phyloP scores from a whole-genome alignment of 2,329 filamentous ascomycete species.

The Diplocarpon rosae region DNA sequence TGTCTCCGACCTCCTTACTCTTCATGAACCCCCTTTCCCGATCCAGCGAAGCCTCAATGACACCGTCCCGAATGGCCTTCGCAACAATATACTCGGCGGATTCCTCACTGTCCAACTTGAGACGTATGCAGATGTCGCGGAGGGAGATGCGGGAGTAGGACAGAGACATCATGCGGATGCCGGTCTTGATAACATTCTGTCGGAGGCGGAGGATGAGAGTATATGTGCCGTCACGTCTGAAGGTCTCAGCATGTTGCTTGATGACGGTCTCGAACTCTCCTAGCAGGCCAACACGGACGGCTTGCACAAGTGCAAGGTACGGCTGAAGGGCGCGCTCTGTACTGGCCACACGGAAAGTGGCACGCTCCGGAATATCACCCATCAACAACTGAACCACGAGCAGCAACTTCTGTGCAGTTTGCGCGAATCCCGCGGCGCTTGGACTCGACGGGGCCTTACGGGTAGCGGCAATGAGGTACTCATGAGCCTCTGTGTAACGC shows the following conservation, averaged over 20 bases:
- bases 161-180: constrained; percentile 97
- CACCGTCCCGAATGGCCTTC: constrained; percentile 94
- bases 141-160: constrained; percentile 96
- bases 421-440: constrained; percentile 87
- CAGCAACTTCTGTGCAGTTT: constrained; percentile 91
- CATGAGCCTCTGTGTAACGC: constrained; percentile 92
- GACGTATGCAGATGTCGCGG: constrained; percentile 90
- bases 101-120: constrained; percentile 90
- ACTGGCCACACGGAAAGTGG: constrained; percentile 80
- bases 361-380: constrained; percentile 95
- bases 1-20: constrained; percentile 91
- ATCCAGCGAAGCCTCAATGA: constrained; percentile 90
- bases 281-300: constrained; percentile 90
- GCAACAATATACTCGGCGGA: constrained; percentile 98
- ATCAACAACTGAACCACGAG: constrained; percentile 94
- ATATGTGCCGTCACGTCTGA: constrained; percentile 91
- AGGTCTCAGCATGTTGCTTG: constrained; percentile 67
- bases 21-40: constrained; percentile 96
- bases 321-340: constrained; percentile 83
- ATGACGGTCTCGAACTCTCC: constrained; percentile 87
- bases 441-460: constrained; percentile 87
- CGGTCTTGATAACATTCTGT: constrained; percentile 99
- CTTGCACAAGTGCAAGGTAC: constrained; percentile 88
- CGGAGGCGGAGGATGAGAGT: constrained; percentile 87
- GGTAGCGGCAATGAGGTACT: constrained; percentile 84